phyloP scores from a whole-genome alignment of 1,284 basidiomycete genomes.

The Porodaedalea pini region DNA sequence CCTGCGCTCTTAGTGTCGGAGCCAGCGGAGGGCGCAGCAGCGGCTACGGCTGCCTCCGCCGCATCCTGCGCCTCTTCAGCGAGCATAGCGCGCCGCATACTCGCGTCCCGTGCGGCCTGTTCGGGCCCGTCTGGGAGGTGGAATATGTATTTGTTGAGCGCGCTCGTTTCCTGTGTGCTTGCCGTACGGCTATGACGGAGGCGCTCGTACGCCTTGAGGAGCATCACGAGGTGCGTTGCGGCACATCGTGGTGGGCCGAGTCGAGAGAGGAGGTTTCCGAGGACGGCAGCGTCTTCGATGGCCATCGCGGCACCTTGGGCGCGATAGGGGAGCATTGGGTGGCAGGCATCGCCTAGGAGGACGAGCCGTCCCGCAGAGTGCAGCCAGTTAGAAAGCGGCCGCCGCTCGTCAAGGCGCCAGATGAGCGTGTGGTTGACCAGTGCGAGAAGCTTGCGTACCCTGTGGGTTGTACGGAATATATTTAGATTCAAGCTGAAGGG shows the following conservation, averaged over 20 bases:
- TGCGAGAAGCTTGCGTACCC: constrained; percentile 45
- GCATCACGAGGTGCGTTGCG: constrained; percentile 15
- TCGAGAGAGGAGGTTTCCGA: constrained; percentile 54
- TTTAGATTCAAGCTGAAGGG: neutral
- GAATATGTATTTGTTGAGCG: constrained; percentile 25
- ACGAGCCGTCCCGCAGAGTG: constrained; percentile 44
- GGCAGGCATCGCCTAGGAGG: constrained; percentile 55
- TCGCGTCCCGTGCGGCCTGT: constrained; percentile 23
- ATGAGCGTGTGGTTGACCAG: constrained; percentile 43
- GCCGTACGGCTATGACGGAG: constrained; percentile 19
- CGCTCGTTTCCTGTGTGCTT: constrained; percentile 20
- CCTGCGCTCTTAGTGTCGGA: neutral
- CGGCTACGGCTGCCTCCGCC: neutral
- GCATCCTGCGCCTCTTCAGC: constrained; percentile 5
- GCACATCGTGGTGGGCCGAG: constrained; percentile 25
- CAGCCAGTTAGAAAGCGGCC: constrained; percentile 46
- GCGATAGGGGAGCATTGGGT: constrained; percentile 70
- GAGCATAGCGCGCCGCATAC: constrained; percentile 23
- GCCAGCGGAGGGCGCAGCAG: neutral
- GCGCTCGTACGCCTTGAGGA: constrained; percentile 22
- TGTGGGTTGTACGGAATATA: constrained; percentile 21
- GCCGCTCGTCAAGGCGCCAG: constrained; percentile 49
- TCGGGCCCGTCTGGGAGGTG: constrained; percentile 25
- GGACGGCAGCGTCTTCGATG: constrained; percentile 61
- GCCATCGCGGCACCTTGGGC: constrained; percentile 69